Evolutionary conservation across 129 eudicot genomes (phyloP).

Genomic region (Pulicaria dysenterica): DNA sequence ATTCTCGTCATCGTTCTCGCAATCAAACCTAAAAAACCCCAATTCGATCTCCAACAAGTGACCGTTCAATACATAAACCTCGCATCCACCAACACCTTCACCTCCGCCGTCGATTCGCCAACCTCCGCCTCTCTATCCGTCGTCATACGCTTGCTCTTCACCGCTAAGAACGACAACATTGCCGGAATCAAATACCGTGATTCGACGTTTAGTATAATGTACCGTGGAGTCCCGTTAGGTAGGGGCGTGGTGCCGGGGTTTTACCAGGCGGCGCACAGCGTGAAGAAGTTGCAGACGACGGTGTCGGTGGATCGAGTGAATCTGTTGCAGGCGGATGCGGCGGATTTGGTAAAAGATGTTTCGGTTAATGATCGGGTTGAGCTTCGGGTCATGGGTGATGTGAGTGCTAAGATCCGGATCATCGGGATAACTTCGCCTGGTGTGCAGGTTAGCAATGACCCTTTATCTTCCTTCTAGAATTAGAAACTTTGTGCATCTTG

Average conservation of each 20-base stretch:
- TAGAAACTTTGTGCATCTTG: neutral
- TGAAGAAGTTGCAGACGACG: constrained; percentile 42
- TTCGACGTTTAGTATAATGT: constrained; percentile 73
- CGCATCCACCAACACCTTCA: constrained; percentile 29
- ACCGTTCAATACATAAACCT: constrained; percentile 62
- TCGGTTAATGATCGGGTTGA: constrained; percentile 80
- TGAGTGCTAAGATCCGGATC: constrained; percentile 90
- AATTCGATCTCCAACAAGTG: constrained; percentile 83
- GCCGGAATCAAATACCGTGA: constrained; percentile 82
- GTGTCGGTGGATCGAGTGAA: constrained; percentile 70
- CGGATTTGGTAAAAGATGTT: constrained; percentile 67
- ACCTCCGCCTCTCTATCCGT: constrained; percentile 58
- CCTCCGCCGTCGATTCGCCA: constrained; percentile 33
- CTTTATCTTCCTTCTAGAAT: constrained; percentile 15
- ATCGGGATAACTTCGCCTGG: constrained; percentile 81
- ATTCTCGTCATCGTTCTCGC: constrained; percentile 77
- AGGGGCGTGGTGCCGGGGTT: constrained; percentile 68
- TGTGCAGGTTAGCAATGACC: constrained; percentile 60
- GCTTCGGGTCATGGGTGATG: constrained; percentile 80
- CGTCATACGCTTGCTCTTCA: constrained; percentile 53
- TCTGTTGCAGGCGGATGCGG: constrained; percentile 72
- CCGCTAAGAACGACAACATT: constrained; percentile 67
- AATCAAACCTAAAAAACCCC: constrained; percentile 78
- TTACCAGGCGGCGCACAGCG: constrained; percentile 76
- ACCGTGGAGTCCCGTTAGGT: constrained; percentile 87